Base-by-base conservation (phyloP, 2,329 filamentous ascomycete genomes). In the Fusarium keratoplasticum region DNA sequence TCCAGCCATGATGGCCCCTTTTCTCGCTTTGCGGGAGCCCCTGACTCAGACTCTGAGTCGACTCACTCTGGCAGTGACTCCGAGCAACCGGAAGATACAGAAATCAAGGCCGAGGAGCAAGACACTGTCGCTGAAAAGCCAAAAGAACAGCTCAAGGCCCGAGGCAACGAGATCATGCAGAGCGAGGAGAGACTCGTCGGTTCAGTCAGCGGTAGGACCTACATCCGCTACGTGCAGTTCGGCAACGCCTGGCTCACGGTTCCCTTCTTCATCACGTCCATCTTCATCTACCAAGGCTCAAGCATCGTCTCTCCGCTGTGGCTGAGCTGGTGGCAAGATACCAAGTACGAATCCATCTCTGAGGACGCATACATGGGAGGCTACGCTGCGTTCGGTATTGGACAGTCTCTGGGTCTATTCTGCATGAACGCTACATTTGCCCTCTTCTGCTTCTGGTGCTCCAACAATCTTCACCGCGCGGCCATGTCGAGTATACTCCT, bases 281-380 rank as follows among this genome's bases (percentile, higher is more conserved):
- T 72, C 18, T 11, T 59, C 0, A 55, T 72, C 14, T 72, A 66
- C 1, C 70, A 72, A 36, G 70, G 70, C 5, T 66, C 65, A 9
- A 72, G 70, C 3, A 59, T 72, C 2, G 70, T 72, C 3, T 72
- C 70, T 3, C 70, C 70, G 0, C 70, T 72, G 0, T 72, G 70
- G 70, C 42, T 72, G 1, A 70, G 70, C 42, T 72, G 70, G 70
- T 73, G 70, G 70, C 70, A 72, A 3, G 57, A 66, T 20, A 70
- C 20, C 1, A 35, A 72, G 13, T 72, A 72, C 22, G 2, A 9
- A 4, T 35, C 40, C 2, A 73, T 72, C 2, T 60, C 70, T 0
- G 57, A 73, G 2, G 66, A 55, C 11, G 66, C 50, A 13, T 72
- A 72, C 42, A 73, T 72, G 70, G 70, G 70, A 27, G 70, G 70